Evolutionary conservation across 257 asterid genomes (phyloP), one percentile per base, ranked within the genome.

Genomic region (Solanum bukasovii): DNA sequence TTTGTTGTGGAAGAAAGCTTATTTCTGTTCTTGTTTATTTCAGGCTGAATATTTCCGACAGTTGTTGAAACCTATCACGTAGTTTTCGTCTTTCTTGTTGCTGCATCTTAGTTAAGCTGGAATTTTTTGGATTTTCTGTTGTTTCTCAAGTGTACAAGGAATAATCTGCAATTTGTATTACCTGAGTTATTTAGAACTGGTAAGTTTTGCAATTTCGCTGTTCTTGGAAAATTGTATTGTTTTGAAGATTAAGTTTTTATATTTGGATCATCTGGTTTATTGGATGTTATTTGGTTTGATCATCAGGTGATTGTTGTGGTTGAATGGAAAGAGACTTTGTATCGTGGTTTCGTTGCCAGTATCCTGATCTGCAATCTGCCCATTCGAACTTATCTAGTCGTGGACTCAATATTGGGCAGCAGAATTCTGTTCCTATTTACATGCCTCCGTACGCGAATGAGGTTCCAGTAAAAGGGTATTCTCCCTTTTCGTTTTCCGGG

Each of bases 11-110:
- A 78, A 81, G 40, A 29, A 29, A 49, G 21, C 70, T 82, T 5
- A 82, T 29, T 82, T 52, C 11, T 82, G 13, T 49, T 31, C 86
- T 49, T 90, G 72, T 52, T 52, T 87, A 44, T 92, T 92, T 82
- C 99, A 97, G 99, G 99, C 99, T 23, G 99, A 97, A 87, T 97
- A 97, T 91, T 97, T 97, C 88, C 96, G 99, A 9, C 96, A 93
- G 85, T 91, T 97, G 90, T 95, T 97, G 85, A 97, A 97, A 89
- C 99, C 99, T 87, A 98, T 97, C 2, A 97, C 99, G 99, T 97
- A 96, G 98, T 40, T 90, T 46, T 88, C 86, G 23, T 93, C 92
- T 84, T 40, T 85, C n/a, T 84, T 87, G 78, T 90, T 56, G 13
- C 6, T 20, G 92, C 94, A 42, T 95, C 91, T 91, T 85, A 94